These are phyloP conservation scores for Xenoacremonium recifei DNA, from an alignment of 2,329 filamentous ascomycete genomes.

Conservation along the genomic window DNA sequence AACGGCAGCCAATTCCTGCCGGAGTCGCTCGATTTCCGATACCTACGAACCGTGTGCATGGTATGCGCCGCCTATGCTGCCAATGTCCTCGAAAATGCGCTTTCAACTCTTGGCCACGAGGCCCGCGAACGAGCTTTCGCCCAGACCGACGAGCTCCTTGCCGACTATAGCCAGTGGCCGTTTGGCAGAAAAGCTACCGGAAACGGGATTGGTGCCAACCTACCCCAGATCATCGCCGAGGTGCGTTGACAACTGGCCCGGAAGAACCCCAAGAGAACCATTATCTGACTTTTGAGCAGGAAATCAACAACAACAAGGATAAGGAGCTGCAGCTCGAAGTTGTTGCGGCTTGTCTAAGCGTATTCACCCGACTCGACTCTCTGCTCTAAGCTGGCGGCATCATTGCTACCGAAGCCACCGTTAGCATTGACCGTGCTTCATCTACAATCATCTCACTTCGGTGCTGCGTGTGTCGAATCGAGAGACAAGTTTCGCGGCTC, in stretches of 20 bases:
- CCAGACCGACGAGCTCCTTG: slow-evolving; percentile 92
- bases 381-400: slow-evolving; percentile 62
- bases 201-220: slow-evolving; percentile 85
- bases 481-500: no score
- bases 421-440: no score
- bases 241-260: slow-evolving; percentile 35
- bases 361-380: slow-evolving; percentile 96
- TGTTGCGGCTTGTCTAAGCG: slow-evolving; percentile 91
- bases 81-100: slow-evolving; percentile 96
- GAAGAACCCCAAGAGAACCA: background rate
- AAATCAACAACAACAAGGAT: slow-evolving; percentile 82
- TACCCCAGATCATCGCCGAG: slow-evolving; percentile 83
- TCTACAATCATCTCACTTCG: no score
- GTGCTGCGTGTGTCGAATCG: no score
- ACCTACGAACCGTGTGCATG: slow-evolving; percentile 89
- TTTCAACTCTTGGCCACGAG: slow-evolving; percentile 91
- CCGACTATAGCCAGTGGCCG: slow-evolving; percentile 96
- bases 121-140: slow-evolving; percentile 91
- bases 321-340: slow-evolving; percentile 97
- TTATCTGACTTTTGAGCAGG: slow-evolving; percentile 41
- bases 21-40: slow-evolving; percentile 91
- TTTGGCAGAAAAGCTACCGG: slow-evolving; percentile 81
- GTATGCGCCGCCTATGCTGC: slow-evolving; percentile 97
- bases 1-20: slow-evolving; percentile 85
- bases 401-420: slow-evolving; percentile 10